Conservation (phyloP, 352 stramenopile genomes). For the Phytopythium kandeliae region DNA sequence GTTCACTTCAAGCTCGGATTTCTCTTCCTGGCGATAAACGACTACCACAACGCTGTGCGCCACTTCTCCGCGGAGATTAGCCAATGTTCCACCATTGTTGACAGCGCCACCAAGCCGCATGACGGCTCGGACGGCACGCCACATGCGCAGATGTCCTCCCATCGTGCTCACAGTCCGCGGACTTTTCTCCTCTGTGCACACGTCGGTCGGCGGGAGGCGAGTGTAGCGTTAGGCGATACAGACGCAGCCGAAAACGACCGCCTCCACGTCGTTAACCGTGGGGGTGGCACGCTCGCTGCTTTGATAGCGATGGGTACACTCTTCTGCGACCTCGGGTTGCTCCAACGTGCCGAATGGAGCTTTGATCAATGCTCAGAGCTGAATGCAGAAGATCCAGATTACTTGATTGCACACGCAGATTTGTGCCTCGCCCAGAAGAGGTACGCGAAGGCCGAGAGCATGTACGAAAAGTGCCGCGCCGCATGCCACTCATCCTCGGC, state of each 20-base stretch:
- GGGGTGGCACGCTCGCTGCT: slow-evolving; percentile 17
- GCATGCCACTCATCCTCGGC: slow-evolving; percentile 15
- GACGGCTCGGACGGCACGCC: neutral
- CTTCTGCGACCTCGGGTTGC: slow-evolving; percentile 48
- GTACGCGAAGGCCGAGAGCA: slow-evolving; percentile 15
- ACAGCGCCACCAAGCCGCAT: neutral
- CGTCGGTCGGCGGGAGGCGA: slow-evolving; percentile 32
- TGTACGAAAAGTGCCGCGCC: slow-evolving; percentile 37
- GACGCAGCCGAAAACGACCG: slow-evolving; percentile 29
- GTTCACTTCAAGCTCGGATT: slow-evolving; percentile 57
- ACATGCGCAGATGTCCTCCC: neutral
- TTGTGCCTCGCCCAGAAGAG: slow-evolving; percentile 40
- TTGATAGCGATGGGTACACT: slow-evolving; percentile 46
- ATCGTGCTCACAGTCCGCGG: slow-evolving; percentile 12
- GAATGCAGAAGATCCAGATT: slow-evolving; percentile 27
- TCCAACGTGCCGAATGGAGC: slow-evolving; percentile 39
- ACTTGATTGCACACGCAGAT: slow-evolving; percentile 44
- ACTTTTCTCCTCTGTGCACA: slow-evolving; percentile 38
- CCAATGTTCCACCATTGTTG: neutral
- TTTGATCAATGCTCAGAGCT: slow-evolving; percentile 30
- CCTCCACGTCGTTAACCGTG: slow-evolving; percentile 31
- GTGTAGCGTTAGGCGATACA: slow-evolving; percentile 14
- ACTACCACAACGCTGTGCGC: slow-evolving; percentile 20
- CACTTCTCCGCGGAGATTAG: slow-evolving; percentile 44
- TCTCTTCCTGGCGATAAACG: slow-evolving; percentile 28